These are phyloP conservation scores for Rossbeevera mucosa DNA, from an alignment of 768 basidiomycete species.

Conservation along the genomic window DNA sequence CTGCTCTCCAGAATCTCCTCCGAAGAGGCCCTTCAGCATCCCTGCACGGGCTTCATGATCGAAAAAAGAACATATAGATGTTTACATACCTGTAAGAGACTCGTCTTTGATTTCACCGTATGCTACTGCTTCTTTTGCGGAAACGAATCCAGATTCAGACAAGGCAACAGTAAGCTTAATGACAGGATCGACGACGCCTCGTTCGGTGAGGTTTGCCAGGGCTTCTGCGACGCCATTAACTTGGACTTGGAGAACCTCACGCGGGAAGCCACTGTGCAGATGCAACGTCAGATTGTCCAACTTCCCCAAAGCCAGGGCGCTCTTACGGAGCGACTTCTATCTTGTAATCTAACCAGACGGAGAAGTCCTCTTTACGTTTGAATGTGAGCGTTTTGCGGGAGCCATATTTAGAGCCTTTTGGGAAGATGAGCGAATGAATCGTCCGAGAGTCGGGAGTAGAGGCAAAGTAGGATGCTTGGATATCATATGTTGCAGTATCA, in stretches of 20 bases:
- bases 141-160: constrained; percentile 83
- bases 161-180: constrained; percentile 81
- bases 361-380: constrained; percentile 80
- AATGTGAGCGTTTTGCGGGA: constrained; percentile 84
- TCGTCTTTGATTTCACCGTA: constrained; percentile 82
- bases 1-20: constrained; percentile 44
- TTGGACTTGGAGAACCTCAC: constrained; percentile 67
- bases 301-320: not conserved
- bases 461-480: constrained; percentile 75
- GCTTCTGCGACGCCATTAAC: constrained; percentile 73
- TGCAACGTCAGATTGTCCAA: constrained; percentile 4
- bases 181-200: constrained; percentile 75
- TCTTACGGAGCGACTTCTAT: constrained; percentile 56
- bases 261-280: constrained; percentile 57
- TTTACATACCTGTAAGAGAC: constrained; percentile 57
- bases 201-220: constrained; percentile 76
- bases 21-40: constrained; percentile 86
- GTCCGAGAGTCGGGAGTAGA: constrained; percentile 53
- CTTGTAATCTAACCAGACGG: constrained; percentile 76
- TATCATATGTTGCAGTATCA: constrained; percentile 69
- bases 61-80: not conserved
- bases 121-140: constrained; percentile 72
- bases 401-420: constrained; percentile 68
- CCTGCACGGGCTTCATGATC: constrained; percentile 38
- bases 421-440: constrained; percentile 75